Evolutionary conservation across 1,139 yeast genomes (phyloP), one percentile per base, ranked within the genome.

Genomic region (Saccharomyces pastorianus): DNA sequence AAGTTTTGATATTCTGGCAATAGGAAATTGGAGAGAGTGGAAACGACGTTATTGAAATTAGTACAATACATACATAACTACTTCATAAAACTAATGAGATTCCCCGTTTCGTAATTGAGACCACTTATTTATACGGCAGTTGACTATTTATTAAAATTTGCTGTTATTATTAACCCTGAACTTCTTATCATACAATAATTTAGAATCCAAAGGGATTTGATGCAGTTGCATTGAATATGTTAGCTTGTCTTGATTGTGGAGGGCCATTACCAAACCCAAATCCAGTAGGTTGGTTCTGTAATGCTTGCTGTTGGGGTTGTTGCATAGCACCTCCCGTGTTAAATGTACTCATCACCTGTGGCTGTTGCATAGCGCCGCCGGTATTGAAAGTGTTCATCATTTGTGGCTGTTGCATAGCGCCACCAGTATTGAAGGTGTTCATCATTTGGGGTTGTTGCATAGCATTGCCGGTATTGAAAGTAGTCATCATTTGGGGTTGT

Each of bases 201-300:
- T 75, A 88, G 68, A 91, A 90, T 3, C 98, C 98, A 74, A 91
- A 91, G 41, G 98, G 98, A 73, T 91, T 91, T 61, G 85, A 91
- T 2, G 97, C 89, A 2, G 96, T 82, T 4, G 98, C 98, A 59
- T 91, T 87, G 54, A 81, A 87, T 59, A 91, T 72, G 64, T 91
- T 91, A 26, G 97, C 97, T 68, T 81, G 77, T 69, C 85, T 86
- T 52, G 82, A 80, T 63, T 81, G 78, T 60, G 73, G 79, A 23
- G 72, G 73, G n/a, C 70, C 82, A 56, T 77, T 74, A 58, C 81
- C 82, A 65, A 84, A 84, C 3, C 88, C 89, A 63, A 81, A 83
- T 6, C 88, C 88, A 1, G 93, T 85, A 48, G 93, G 90, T 65
- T 85, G 93, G 2, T 86, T 75, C 62, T 83, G 88, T 56, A 83